phyloP scores from a whole-genome alignment of 2,329 filamentous ascomycete genomes.

The Xylariaceae sp. region DNA sequence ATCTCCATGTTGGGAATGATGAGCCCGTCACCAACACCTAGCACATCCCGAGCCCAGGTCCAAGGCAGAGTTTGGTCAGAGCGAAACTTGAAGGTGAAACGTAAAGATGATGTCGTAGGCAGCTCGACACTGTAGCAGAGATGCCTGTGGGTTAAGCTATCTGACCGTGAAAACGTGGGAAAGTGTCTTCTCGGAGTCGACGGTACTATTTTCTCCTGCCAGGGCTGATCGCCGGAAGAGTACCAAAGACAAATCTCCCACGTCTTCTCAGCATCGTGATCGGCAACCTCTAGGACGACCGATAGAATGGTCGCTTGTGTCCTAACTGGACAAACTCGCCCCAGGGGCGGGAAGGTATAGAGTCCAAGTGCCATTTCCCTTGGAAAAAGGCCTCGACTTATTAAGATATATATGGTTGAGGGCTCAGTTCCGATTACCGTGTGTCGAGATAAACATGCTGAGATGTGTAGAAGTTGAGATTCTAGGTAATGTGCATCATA shows the following conservation, averaged over 20 bases:
- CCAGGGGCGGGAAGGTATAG: slow-evolving; percentile 63
- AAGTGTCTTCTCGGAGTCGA: slow-evolving; percentile 22
- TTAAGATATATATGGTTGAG: too few relatives aligned
- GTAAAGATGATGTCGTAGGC: slow-evolving; percentile 42
- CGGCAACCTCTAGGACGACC: slow-evolving; percentile 62
- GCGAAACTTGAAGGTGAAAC: slow-evolving; percentile 69
- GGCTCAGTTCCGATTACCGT: too few relatives aligned
- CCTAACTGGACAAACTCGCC: slow-evolving; percentile 61
- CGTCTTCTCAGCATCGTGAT: slow-evolving; percentile 44
- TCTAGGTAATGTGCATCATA: too few relatives aligned
- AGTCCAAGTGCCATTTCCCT: slow-evolving; percentile 34
- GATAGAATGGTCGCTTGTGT: slow-evolving; percentile 52
- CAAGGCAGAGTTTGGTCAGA: slow-evolving; percentile 48
- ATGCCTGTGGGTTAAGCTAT: slow-evolving; percentile 31
- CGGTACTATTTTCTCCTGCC: slow-evolving; percentile 47
- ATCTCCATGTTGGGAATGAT: slow-evolving; percentile 45
- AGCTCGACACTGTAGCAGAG: slow-evolving; percentile 53
- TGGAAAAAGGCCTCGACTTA: not conserved
- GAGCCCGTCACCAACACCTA: slow-evolving; percentile 57
- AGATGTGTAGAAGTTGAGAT: too few relatives aligned
- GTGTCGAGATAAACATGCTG: too few relatives aligned
- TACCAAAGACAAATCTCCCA: slow-evolving; percentile 79
- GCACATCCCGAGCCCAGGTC: slow-evolving; percentile 65
- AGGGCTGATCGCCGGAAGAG: slow-evolving; percentile 47
- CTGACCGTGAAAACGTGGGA: slow-evolving; percentile 49